Base-by-base conservation (phyloP, 148 eudicot species). In the Vaccinium macrocarpon region DNA sequence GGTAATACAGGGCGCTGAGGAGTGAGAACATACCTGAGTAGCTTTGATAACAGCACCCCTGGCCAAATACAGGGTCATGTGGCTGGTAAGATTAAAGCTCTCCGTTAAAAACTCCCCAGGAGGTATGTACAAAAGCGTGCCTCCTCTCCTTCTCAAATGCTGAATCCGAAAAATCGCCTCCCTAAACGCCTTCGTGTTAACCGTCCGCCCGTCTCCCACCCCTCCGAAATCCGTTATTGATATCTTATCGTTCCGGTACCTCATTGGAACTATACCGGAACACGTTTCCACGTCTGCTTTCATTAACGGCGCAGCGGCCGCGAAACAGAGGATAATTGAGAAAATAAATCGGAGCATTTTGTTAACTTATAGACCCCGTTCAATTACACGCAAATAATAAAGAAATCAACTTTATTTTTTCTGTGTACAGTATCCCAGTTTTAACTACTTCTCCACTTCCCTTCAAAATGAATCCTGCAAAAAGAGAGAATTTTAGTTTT, bases 41-140 rank as follows among this genome's bases (percentile, higher is more conserved):
- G 98, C 98, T 88, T 88, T 94, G 89, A 97, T 95, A 42, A 92
- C 92, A 77, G 99, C 98, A 75, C 93, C 98, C 29, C 62, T 84
- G 75, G 98, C 94, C 92, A 97, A 91, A 83, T 85, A 97, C 38
- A 97, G 95, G 23, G 99, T 97, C 98, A 97, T 95, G 55, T 85
- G 95, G 56, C 99, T 97, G 0, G 99, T 95, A 13, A 97, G 91
- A 82, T 94, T 94, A 81, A 97, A 97, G 52, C 89, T 84, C 59
- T 57, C 96, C 1, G 99, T 97, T 74, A 97, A 88, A 79, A 86
- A 97, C 62, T 89, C 98, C 5, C 99, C 99, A 1, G 94, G 78
- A 59, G 99, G 99, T 76, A 97, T 72, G 84, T 94, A 97, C 82
- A 97, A 88, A n/a, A 93, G 75, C n/a, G 98, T 89, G 14, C 98